These are phyloP conservation scores for Salix brachista DNA, from an alignment of 345 rosid species.

Conservation along the genomic window DNA sequence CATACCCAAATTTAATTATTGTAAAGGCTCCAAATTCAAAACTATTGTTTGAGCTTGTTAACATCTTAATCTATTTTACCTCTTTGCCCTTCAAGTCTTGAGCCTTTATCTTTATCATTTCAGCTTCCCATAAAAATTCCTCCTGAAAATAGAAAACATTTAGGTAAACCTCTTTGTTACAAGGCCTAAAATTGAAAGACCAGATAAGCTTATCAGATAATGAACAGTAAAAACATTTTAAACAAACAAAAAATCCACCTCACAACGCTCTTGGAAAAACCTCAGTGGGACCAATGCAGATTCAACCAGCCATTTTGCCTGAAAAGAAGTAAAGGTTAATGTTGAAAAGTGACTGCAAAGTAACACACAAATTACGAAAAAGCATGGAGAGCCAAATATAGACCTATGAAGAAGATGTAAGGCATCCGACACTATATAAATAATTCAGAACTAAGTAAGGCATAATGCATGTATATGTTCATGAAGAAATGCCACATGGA, in stretches of 20 bases:
- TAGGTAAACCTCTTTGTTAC: not conserved
- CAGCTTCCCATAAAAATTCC: constrained; percentile 96
- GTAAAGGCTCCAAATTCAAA: not conserved
- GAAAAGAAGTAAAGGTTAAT: constrained; percentile 11
- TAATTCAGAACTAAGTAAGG: too few species aligned
- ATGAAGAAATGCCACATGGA: not conserved
- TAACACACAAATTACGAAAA: not conserved
- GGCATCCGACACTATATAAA: not conserved
- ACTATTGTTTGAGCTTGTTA: not conserved
- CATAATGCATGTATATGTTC: not conserved
- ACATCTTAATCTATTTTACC: constrained; percentile 39
- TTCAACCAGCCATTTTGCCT: constrained; percentile 97
- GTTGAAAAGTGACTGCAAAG: not conserved
- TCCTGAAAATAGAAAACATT: constrained; percentile 49
- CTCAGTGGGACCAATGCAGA: constrained; percentile 78
- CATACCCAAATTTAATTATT: not conserved
- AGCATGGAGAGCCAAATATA: not conserved
- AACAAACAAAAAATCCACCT: constrained; percentile 41
- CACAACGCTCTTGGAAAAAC: constrained; percentile 94
- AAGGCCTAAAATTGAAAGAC: not conserved
- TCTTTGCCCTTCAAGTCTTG: constrained; percentile 98
- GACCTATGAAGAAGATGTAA: not conserved
- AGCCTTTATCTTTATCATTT: constrained; percentile 95
- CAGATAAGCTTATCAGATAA: not conserved
- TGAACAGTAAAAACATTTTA: not conserved